Conservation (phyloP, 2,329 filamentous ascomycete genomes). For the Colletotrichum sp. region DNA sequence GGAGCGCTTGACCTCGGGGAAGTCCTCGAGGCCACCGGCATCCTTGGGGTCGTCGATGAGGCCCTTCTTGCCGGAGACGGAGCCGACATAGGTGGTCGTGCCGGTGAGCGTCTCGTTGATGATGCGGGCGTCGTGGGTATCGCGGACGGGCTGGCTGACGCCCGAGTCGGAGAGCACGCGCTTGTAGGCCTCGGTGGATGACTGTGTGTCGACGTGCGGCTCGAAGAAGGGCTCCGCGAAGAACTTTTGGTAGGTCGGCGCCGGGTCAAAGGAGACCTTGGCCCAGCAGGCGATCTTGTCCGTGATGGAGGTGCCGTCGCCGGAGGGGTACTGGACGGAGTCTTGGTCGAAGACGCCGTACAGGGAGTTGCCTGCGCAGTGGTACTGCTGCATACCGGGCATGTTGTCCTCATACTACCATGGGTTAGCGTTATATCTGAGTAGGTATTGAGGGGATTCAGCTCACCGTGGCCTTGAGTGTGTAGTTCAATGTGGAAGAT, state of each 20-base stretch:
- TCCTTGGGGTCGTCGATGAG: constrained; percentile 36
- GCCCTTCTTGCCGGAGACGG: constrained; percentile 30
- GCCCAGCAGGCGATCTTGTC: constrained; percentile 34
- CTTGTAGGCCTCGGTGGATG: constrained; percentile 37
- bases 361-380: constrained; percentile 38
- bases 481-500: constrained; percentile 29
- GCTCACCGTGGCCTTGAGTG: constrained; percentile 26
- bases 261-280: constrained; percentile 29
- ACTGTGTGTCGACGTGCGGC: constrained; percentile 31
- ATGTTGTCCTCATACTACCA: constrained; percentile 34
- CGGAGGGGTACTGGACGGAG: constrained; percentile 27
- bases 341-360: constrained; percentile 30
- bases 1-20: constrained; percentile 28
- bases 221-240: constrained; percentile 31
- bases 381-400: constrained; percentile 35
- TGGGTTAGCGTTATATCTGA: fast-evolving
- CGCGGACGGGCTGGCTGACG: constrained; percentile 31
- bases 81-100: constrained; percentile 33
- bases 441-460: background rate
- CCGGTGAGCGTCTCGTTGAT: constrained; percentile 32
- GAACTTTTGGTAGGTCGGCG: constrained; percentile 34
- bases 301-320: constrained; percentile 26
- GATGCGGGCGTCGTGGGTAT: constrained; percentile 37
- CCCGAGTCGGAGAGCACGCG: constrained; percentile 36
- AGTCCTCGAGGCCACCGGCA: constrained; percentile 36